Conservation (phyloP, 75 land plant species). For the Azolla pinnata region DNA sequence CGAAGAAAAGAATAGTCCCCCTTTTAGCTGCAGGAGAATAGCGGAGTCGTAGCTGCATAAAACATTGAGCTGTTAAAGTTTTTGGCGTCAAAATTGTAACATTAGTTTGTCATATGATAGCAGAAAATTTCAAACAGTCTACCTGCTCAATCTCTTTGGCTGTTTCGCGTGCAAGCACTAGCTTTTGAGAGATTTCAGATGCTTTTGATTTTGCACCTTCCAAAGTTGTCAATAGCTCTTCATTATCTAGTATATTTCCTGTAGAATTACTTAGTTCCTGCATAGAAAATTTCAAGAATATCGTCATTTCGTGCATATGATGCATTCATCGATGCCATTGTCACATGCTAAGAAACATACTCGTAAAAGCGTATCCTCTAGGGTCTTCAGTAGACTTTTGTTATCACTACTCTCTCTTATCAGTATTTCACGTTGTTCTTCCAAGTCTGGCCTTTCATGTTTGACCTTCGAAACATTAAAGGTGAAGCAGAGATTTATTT, state of each 20-base stretch:
- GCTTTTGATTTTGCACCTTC: constrained; percentile 30
- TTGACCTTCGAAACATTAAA: constrained; percentile 10
- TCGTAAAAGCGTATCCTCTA: constrained; percentile 24
- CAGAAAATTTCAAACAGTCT: too few relatives aligned
- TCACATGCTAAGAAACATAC: constrained; percentile 17
- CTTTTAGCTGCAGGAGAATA: constrained; percentile 30
- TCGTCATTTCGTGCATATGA: too few relatives aligned
- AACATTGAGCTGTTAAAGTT: neutral
- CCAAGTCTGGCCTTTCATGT: constrained; percentile 34
- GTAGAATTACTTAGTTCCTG: constrained; percentile 34
- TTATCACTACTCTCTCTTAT: constrained; percentile 27
- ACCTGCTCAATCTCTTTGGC: constrained; percentile 26
- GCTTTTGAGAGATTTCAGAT: constrained; percentile 21
- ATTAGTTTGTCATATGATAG: too few relatives aligned
- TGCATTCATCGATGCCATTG: too few relatives aligned
- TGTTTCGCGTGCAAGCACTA: constrained; percentile 21
- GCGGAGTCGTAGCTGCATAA: constrained; percentile 19
- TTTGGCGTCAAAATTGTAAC: neutral
- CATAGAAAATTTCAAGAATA: too few relatives aligned
- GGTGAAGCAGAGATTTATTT: neutral
- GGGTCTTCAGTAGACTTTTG: constrained; percentile 21
- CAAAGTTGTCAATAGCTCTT: constrained; percentile 24
- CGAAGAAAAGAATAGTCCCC: constrained; percentile 34
- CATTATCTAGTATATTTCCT: constrained; percentile 29
- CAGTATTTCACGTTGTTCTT: constrained; percentile 21